These are phyloP conservation scores for Chamaecyparis obtusa DNA, from an alignment of 75 land plant genomes.

Conservation along the genomic window DNA sequence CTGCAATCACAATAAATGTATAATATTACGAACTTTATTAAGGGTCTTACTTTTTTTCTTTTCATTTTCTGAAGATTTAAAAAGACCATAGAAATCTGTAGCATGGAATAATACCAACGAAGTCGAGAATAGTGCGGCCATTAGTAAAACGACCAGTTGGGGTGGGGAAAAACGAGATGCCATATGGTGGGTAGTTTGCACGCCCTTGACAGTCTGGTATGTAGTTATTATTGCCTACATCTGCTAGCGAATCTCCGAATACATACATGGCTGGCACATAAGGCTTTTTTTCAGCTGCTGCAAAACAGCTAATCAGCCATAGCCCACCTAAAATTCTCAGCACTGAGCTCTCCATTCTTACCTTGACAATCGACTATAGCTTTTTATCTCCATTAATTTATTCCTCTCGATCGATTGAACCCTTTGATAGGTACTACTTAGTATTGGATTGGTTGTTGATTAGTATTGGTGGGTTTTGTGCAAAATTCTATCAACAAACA, in stretches of 20 bases:
- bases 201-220: constrained; percentile 28
- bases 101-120: constrained; percentile 18
- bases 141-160: constrained; percentile 58
- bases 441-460: too few relatives aligned
- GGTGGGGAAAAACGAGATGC: constrained; percentile 29
- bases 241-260: constrained; percentile 50
- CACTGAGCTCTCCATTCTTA: not conserved
- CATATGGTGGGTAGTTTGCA: constrained; percentile 53
- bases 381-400: too few relatives aligned
- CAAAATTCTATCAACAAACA: too few relatives aligned
- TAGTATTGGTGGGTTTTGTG: too few relatives aligned
- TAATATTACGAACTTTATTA: too few relatives aligned
- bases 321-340: not conserved
- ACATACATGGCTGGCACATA: constrained; percentile 24
- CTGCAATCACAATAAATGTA: not conserved
- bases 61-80: too few relatives aligned
- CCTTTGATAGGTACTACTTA: too few relatives aligned
- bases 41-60: too few relatives aligned
- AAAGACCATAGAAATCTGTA: not conserved
- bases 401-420: too few relatives aligned
- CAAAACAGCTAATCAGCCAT: not conserved
- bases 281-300: not conserved
- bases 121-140: constrained; percentile 45
- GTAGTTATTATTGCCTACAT: constrained; percentile 50
- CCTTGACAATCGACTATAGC: too few relatives aligned